Evolutionary conservation across 345 rosid species (phyloP), one percentile per base, ranked within the genome.

Genomic region (Dipteronia dyeriana): DNA sequence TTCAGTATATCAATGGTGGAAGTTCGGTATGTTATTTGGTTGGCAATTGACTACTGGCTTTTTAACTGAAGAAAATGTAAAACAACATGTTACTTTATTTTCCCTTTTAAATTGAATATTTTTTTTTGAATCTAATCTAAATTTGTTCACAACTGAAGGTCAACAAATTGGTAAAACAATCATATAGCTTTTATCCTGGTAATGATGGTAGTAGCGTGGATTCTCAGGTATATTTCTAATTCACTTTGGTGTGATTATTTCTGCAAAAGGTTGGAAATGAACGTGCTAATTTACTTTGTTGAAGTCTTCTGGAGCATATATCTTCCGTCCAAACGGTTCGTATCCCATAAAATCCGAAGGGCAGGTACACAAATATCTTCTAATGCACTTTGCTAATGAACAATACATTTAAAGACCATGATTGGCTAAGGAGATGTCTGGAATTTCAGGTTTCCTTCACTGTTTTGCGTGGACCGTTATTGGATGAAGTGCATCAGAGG

Each of bases 221-320:
- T 83, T 74, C 78, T 31, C 94, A 90, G 89, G 92, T 90, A 74
- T 20, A n/a, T 59, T 39, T 68, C 65, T 67, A 62, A 13, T 38
- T 17, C 39, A 14, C 10, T 49, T 38, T 34, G 62, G 20, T 47
- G 26, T 29, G 47, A 34, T 14, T 54, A 22, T 57, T 3, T 68
- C 13, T 20, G n/a, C 22, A 59, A 60, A 38, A 54, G 64, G 72
- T 75, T 53, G 49, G 69, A 31, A 38, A 66, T 31, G 47, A 70
- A 60, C 34, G 25, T 62, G 26, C 43, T 71, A n/a, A 78, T 66
- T 45, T 56, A 67, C 79, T 47, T 59, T 78, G 25, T 71, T 82
- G 80, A 77, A 91, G 95, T 82, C 89, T 71, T 88, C 92, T 31
- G 95, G 95, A 73, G 91, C 95, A 61, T 91, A 91, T 64, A 76